A percentile compares a stretch with the other conserved stretches of the same genome.
Evolutionary conservation across 1,139 yeast genomes (phyloP).

Genomic region (Diutina pseudorugosa): DNA sequence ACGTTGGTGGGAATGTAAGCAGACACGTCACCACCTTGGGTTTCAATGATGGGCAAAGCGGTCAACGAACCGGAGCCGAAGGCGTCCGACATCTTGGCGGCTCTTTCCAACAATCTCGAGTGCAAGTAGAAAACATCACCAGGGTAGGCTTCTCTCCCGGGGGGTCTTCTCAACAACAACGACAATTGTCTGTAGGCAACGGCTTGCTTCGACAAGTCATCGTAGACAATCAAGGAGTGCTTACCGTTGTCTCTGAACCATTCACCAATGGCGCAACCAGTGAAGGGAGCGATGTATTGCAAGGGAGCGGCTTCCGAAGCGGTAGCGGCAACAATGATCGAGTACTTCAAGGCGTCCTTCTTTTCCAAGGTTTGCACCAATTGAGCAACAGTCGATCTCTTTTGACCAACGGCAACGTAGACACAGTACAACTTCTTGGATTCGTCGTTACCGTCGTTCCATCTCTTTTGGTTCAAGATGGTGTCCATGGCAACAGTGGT

Average conservation of each 20-base stretch:
- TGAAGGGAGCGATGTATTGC: slow-evolving; percentile 99
- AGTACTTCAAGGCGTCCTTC: slow-evolving; percentile 94
- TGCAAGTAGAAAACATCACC: slow-evolving; percentile 96
- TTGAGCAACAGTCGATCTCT: slow-evolving; percentile 99
- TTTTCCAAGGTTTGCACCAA: slow-evolving; percentile 98
- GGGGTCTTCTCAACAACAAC: slow-evolving; percentile 93
- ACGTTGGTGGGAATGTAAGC: slow-evolving; percentile 97
- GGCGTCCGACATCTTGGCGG: slow-evolving; percentile 89
- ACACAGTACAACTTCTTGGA: slow-evolving; percentile 98
- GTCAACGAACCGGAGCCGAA: slow-evolving; percentile 92
- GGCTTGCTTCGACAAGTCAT: slow-evolving; percentile 98
- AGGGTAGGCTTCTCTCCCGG: slow-evolving; percentile 96
- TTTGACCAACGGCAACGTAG: slow-evolving; percentile 99
- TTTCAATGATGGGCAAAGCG: slow-evolving; percentile 92
- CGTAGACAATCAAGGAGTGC: slow-evolving; percentile 95
- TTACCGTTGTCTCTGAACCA: slow-evolving; percentile 99
- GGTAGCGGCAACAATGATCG: slow-evolving; percentile 98
- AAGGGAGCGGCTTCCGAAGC: slow-evolving; percentile 99
- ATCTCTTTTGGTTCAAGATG: slow-evolving; percentile 97
- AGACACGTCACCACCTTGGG: slow-evolving; percentile 99
- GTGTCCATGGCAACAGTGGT: slow-evolving; percentile 98
- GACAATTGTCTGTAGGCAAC: slow-evolving; percentile 99
- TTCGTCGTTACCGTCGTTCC: slow-evolving; percentile 94
- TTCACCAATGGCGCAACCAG: slow-evolving; percentile 99
- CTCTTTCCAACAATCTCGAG: slow-evolving; percentile 93